phyloP scores from a whole-genome alignment of 352 stramenopile species.

The Globisporangium sylvaticum region DNA sequence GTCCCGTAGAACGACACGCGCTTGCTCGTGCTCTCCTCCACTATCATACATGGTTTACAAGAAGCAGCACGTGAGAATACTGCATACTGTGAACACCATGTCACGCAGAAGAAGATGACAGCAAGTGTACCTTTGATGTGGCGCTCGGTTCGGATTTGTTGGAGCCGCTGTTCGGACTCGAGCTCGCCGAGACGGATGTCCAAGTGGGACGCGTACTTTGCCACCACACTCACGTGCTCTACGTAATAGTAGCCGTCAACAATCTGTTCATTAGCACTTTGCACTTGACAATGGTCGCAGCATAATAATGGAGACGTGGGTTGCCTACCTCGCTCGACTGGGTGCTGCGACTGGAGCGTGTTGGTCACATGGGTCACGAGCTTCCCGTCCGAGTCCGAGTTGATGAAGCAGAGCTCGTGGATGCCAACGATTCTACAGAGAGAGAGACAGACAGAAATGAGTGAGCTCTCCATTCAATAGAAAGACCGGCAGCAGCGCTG shows the following conservation, averaged over 20 bases:
- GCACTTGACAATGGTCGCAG: not conserved
- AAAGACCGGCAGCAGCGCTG: not conserved
- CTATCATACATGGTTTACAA: conserved; percentile 18
- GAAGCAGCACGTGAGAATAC: not conserved
- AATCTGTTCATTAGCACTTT: not conserved
- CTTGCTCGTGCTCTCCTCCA: conserved; percentile 76
- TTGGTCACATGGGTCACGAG: conserved; percentile 82
- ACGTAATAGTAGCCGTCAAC: not conserved
- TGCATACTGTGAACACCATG: not conserved
- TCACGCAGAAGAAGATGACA: not conserved
- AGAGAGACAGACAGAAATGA: conserved; percentile 3
- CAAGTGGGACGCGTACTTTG: conserved; percentile 79
- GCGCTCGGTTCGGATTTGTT: conserved; percentile 70
- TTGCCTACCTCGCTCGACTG: conserved; percentile 58
- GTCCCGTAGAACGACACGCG: conserved; percentile 68
- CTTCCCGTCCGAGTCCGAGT: conserved; percentile 66
- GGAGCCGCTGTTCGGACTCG: conserved; percentile 72
- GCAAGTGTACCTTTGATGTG: conserved; percentile 54
- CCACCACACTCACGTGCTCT: conserved; percentile 79
- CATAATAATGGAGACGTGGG: not conserved
- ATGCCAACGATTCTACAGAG: conserved; percentile 42
- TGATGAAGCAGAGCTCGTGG: conserved; percentile 74
- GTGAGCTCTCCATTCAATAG: not conserved
- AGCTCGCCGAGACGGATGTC: conserved; percentile 76
- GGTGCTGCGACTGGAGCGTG: conserved; percentile 74